Evolutionary conservation across 257 asterid genomes (phyloP), one percentile per base, ranked within the genome.

Genomic region (Handroanthus guayacan): DNA sequence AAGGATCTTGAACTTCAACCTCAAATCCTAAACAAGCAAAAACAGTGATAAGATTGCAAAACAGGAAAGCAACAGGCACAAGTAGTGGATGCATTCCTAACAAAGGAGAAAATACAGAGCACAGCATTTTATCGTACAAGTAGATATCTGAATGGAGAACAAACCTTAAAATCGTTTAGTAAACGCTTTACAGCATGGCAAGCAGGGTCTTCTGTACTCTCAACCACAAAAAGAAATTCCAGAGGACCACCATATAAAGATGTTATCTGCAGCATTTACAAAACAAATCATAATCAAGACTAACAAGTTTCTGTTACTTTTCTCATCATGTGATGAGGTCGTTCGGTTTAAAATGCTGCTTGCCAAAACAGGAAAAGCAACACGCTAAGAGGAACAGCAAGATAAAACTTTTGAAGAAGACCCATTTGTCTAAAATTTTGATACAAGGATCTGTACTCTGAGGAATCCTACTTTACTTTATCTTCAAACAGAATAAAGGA

Each of bases 221-320:
- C 95, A 64, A 91, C 93, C 71, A 91, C 88, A 78, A 91, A 91
- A 68, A 89, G 87, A 81, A 85, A 91, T 76, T 91, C 93, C 86
- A 91, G 45, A 11, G 95, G 93, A 55, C 97, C 97, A 44, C 97
- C 97, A 80, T 89, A 91, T 70, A 91, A 89, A 75, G 93, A 89
- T 62, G 97, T 91, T 69, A 89, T 85, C 97, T 91, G 90, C 82
- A 77, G 71, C 74, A 81, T 78, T 77, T 31, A 79, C 44, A 54
- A 71, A 79, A 62, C 72, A 58, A 55, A 71, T 41, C 58, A 71
- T 62, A 47, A 75, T 17, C 38, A 60, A 70, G 25, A 54, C 25
- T n/a, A 56, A 18, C 36, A 17, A 1, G 5, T 3, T 31, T 13
- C 38, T 67, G 51, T 60, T 38, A 61, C 55, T 41, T 64, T 63